These are phyloP conservation scores for Cordyceps fumosorosea DNA, from an alignment of 2,329 filamentous ascomycete species.

Conservation along the genomic window DNA sequence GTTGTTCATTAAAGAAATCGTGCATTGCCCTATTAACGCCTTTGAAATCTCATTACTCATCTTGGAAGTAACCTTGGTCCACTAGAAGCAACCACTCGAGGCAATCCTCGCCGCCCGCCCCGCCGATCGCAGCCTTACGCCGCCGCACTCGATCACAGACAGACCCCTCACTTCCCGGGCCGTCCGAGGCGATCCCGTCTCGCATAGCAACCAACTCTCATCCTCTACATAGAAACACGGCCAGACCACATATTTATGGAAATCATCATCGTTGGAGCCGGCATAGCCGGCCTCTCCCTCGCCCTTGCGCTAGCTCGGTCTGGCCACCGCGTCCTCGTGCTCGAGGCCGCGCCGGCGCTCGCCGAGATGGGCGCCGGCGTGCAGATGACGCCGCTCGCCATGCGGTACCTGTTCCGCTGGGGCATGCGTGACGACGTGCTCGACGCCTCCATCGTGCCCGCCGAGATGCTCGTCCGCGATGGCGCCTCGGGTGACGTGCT, in stretches of 20 bases:
- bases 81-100: too few species aligned
- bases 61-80: too few species aligned
- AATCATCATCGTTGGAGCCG: constrained; percentile 38
- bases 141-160: too few species aligned
- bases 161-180: too few species aligned
- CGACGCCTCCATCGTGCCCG: constrained; percentile 17
- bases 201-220: too few species aligned
- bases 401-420: constrained; percentile 25
- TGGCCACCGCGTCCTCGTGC: constrained; percentile 40
- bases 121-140: too few species aligned
- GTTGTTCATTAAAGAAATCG: too few species aligned
- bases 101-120: too few species aligned
- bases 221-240: too few species aligned
- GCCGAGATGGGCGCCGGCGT: constrained; percentile 32
- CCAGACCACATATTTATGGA: constrained; percentile 5
- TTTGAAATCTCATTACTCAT: too few species aligned
- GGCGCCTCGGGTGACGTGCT: constrained; percentile 22
- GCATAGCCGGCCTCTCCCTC: constrained; percentile 33
- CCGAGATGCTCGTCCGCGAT: constrained; percentile 19
- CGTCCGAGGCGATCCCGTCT: too few species aligned
- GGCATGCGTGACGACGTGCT: constrained; percentile 20
- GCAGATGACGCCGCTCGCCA: constrained; percentile 26
- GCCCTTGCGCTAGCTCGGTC: constrained; percentile 33
- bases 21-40: too few species aligned
- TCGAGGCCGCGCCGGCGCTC: constrained; percentile 39